A percentile compares a stretch with the other conserved stretches of the same genome.
phyloP scores from a whole-genome alignment of 768 basidiomycete species.

The Kwoniella mangroviensis region DNA sequence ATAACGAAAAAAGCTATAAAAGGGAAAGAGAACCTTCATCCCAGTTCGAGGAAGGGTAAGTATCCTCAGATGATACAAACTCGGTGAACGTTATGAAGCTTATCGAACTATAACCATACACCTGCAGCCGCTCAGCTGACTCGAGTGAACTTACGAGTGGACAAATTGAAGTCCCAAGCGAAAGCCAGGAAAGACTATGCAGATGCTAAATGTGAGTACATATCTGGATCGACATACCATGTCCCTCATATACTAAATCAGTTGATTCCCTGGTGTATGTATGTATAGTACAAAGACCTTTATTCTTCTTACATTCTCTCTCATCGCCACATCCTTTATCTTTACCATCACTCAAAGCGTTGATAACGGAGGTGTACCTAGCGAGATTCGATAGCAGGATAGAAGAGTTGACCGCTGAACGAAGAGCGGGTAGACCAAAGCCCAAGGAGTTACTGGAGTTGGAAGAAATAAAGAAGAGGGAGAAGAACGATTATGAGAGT shows the following conservation, averaged over 20 bases:
- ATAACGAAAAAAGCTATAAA: slow-evolving; percentile 57
- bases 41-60: slow-evolving; percentile 56
- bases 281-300: slow-evolving; percentile 52
- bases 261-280: not conserved
- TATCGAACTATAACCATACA: no score
- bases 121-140: slow-evolving; percentile 54
- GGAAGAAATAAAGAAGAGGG: slow-evolving; percentile 49
- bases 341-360: slow-evolving; percentile 42
- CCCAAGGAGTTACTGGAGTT: slow-evolving; percentile 50
- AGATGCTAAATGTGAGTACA: slow-evolving; percentile 37
- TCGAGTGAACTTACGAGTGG: slow-evolving; percentile 53
- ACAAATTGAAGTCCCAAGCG: slow-evolving; percentile 50
- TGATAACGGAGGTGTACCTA: slow-evolving; percentile 54
- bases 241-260: no score
- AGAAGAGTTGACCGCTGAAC: slow-evolving; percentile 40
- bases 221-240: not conserved
- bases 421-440: slow-evolving; percentile 56
- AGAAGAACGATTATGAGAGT: slow-evolving; percentile 52
- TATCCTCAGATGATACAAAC: not conserved
- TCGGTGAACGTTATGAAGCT: no score
- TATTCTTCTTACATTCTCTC: slow-evolving; percentile 56
- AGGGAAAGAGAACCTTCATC: slow-evolving; percentile 57
- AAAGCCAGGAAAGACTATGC: slow-evolving; percentile 36
- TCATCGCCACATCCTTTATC: slow-evolving; percentile 48
- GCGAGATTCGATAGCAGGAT: slow-evolving; percentile 51